Evolutionary conservation across 805 yeast species (phyloP).

Genomic region (Lipomyces japonicus): DNA sequence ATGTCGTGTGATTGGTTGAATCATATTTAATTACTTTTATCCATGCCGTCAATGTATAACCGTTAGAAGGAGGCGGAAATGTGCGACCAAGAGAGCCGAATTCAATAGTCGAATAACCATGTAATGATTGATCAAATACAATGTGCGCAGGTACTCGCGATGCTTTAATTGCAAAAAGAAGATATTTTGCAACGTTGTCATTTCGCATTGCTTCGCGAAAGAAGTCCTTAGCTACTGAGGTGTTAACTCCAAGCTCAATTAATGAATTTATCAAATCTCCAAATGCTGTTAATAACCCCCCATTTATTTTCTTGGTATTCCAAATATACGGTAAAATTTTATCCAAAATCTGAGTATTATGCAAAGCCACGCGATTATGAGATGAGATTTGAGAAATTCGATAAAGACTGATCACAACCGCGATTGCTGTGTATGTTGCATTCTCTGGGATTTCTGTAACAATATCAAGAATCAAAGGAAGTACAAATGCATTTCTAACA

Average conservation of each 20-base stretch:
- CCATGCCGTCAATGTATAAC: slow-evolving; percentile 30
- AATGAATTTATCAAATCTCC: slow-evolving; percentile 4
- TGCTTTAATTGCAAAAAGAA: slow-evolving; percentile 11
- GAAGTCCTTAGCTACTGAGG: slow-evolving; percentile 18
- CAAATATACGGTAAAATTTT: slow-evolving; percentile 14
- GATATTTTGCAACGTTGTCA: slow-evolving; percentile 9
- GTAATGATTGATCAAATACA: slow-evolving; percentile 21
- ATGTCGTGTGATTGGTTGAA: slow-evolving; percentile 18
- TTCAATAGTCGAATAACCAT: slow-evolving; percentile 24
- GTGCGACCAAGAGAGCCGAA: slow-evolving; percentile 18
- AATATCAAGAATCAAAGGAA: slow-evolving; percentile 14
- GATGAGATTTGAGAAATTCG: slow-evolving; percentile 11
- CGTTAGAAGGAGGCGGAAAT: slow-evolving; percentile 23
- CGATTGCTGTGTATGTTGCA: slow-evolving; percentile 17
- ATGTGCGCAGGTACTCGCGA: slow-evolving; percentile 27
- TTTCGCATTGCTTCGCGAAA: slow-evolving; percentile 14
- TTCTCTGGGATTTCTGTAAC: not conserved
- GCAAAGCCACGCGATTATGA: slow-evolving; percentile 18
- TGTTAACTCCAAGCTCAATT: slow-evolving; percentile 23
- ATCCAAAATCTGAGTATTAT: slow-evolving; percentile 13
- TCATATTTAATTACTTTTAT: slow-evolving; percentile 27
- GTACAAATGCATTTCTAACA: slow-evolving; percentile 11
- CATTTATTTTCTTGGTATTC: slow-evolving; percentile 4
- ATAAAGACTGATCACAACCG: slow-evolving; percentile 9
- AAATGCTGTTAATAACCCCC: not conserved